Conservation (phyloP, 495 filamentous ascomycete genomes). For the Usnea hakonensis region DNA sequence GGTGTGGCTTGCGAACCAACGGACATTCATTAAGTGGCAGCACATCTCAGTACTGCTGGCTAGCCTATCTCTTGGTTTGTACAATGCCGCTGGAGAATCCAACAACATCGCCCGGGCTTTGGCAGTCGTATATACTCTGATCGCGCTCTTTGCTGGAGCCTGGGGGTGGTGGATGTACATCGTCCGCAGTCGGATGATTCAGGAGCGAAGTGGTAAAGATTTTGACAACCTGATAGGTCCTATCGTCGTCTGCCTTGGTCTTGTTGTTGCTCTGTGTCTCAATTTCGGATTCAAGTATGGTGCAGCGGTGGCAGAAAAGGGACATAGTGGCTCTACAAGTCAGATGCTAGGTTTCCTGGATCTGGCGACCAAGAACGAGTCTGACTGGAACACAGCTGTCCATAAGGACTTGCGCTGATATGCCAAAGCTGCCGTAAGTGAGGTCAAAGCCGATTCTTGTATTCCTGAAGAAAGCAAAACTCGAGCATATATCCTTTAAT, state of each 20-base stretch:
- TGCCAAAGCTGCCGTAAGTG: not conserved
- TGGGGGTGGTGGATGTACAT: constrained; percentile 88
- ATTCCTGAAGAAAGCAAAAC: not conserved
- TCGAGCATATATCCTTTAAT: not conserved
- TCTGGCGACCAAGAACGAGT: not conserved
- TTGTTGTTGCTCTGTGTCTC: constrained; percentile 69
- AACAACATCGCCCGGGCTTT: constrained; percentile 66
- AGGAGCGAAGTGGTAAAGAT: constrained; percentile 76
- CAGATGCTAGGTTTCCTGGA: not conserved
- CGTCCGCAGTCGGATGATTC: constrained; percentile 67
- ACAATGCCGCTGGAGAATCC: constrained; percentile 69
- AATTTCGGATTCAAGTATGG: constrained; percentile 74
- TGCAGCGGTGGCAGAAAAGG: not conserved
- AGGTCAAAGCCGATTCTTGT: not conserved
- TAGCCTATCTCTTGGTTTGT: constrained; percentile 71
- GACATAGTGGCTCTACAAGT: not conserved
- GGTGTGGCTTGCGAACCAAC: constrained; percentile 95
- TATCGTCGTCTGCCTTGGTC: constrained; percentile 68
- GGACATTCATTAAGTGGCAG: constrained; percentile 97
- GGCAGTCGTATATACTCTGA: constrained; percentile 70
- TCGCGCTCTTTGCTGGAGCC: constrained; percentile 70
- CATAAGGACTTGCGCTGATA: not conserved
- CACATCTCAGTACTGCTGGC: constrained; percentile 84
- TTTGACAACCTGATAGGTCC: constrained; percentile 85
- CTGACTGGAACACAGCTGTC: not conserved